Conservation (phyloP, 164 flowering plant genomes). For the Saururus chinensis region DNA sequence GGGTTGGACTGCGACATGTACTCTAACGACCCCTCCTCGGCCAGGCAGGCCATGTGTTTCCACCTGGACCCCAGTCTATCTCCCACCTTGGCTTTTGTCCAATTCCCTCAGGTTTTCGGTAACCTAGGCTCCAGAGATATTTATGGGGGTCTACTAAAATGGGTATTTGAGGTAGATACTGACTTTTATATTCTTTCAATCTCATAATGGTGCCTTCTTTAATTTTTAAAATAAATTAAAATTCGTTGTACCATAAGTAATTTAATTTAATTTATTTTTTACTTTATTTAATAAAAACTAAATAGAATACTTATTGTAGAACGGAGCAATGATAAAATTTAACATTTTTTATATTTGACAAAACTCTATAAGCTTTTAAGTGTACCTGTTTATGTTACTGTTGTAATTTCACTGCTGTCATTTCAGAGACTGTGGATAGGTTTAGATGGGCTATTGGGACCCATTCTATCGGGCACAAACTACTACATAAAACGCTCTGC, state of each 20-base stretch:
- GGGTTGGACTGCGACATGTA: constrained; percentile 32
- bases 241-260: too few species aligned
- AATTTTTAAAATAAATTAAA: too few species aligned
- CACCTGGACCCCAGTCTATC: constrained; percentile 22
- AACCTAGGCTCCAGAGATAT: constrained; percentile 21
- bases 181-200: too few species aligned
- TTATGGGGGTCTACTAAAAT: constrained; percentile 12
- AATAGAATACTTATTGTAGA: too few species aligned
- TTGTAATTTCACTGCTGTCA: too few species aligned
- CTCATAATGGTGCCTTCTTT: too few species aligned
- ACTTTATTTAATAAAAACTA: too few species aligned
- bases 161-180: constrained; percentile 12
- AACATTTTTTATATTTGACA: background rate
- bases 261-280: too few species aligned
- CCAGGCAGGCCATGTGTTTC: constrained; percentile 32
- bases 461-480: too few species aligned
- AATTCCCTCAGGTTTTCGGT: constrained; percentile 27
- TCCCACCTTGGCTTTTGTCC: constrained; percentile 17
- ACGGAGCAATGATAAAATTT: too few species aligned
- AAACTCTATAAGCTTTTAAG: background rate
- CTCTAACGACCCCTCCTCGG: constrained; percentile 26
- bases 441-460: constrained; percentile 23
- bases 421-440: constrained; percentile 18
- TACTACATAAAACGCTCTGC: constrained; percentile 25
- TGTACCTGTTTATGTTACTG: background rate